Evolutionary conservation across 371 early-diverging fungal genomes (phyloP).

Genomic region (Dichotomocladium elegans): DNA sequence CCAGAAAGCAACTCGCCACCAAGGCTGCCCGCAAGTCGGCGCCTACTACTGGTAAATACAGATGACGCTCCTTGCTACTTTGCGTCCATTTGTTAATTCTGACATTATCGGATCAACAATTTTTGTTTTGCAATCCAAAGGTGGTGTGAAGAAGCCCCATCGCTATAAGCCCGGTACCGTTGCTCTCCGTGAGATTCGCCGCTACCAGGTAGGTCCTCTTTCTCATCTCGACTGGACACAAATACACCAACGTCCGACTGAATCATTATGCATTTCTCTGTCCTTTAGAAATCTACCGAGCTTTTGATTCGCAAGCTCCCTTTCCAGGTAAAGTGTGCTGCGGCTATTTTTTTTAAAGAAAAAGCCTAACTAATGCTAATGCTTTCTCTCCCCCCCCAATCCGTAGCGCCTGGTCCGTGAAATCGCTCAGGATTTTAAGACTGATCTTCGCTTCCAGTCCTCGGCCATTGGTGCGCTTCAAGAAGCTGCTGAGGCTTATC

Average conservation of each 20-base stretch:
- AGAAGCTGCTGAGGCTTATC: conserved; percentile 98
- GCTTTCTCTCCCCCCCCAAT: background rate
- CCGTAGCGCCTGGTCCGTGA: conserved; percentile 84
- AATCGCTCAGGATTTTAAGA: conserved; percentile 96
- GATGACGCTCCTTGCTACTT: background rate
- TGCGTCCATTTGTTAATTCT: too few relatives aligned
- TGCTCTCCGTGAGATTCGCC: conserved; percentile 95
- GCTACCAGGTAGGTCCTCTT: conserved; percentile 71
- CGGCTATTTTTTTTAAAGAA: background rate
- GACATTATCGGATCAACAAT: background rate
- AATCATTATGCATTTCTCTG: background rate
- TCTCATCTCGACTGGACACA: too few relatives aligned
- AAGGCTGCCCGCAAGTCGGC: conserved; percentile 76
- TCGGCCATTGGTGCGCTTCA: conserved; percentile 97
- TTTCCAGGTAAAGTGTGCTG: conserved; percentile 67
- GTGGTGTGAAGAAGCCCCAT: conserved; percentile 78
- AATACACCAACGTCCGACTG: background rate
- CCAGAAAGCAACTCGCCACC: conserved; percentile 96
- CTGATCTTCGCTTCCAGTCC: conserved; percentile 96
- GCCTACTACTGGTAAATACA: conserved; percentile 31
- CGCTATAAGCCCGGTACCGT: conserved; percentile 87
- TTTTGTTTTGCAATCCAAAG: background rate
- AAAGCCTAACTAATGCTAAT: too few relatives aligned
- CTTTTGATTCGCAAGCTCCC: conserved; percentile 97
- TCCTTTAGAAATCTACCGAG: conserved; percentile 84